Evolutionary conservation across 2,329 filamentous ascomycete species (phyloP).

Genomic region (Monilinia laxa): DNA sequence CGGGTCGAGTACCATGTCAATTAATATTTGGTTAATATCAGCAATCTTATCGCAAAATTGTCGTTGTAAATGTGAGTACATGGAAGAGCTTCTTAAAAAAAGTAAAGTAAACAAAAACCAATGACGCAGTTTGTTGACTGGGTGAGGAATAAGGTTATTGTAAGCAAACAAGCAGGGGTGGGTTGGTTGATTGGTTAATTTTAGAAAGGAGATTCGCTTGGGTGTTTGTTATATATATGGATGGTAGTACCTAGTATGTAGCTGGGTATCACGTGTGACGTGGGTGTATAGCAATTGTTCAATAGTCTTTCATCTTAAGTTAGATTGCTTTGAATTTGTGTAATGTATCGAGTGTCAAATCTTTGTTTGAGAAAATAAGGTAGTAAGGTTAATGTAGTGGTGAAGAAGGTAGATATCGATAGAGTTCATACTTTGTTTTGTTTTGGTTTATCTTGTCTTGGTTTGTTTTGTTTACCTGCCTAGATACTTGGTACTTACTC

Average conservation of each 20-base stretch:
- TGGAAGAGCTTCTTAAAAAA: conserved; percentile 21
- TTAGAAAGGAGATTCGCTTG: neutral
- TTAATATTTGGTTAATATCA: conserved; percentile 40
- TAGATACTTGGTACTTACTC: conserved; percentile 2
- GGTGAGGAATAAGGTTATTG: conserved; percentile 8
- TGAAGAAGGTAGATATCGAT: neutral
- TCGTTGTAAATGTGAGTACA: conserved; percentile 37
- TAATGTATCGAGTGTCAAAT: no score
- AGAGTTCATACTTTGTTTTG: neutral
- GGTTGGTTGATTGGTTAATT: no score
- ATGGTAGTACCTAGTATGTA: neutral
- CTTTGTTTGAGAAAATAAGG: neutral
- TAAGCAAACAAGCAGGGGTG: neutral
- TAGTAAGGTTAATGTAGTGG: neutral
- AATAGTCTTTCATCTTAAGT: neutral
- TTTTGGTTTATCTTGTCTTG: no score
- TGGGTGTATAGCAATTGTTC: neutral
- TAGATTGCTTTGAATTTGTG: neutral
- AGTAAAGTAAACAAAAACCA: conserved; percentile 5
- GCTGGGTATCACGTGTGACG: no score
- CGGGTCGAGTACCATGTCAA: conserved; percentile 45
- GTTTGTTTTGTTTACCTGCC: no score
- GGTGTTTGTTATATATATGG: neutral
- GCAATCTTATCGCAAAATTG: conserved; percentile 33
- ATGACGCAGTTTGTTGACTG: conserved; percentile 20